Percentiles rank a stretch among this genome's conserved stretches.
phyloP scores from a whole-genome alignment of 2,329 filamentous ascomycete species.

The Aspergillus novoparasiticus region DNA sequence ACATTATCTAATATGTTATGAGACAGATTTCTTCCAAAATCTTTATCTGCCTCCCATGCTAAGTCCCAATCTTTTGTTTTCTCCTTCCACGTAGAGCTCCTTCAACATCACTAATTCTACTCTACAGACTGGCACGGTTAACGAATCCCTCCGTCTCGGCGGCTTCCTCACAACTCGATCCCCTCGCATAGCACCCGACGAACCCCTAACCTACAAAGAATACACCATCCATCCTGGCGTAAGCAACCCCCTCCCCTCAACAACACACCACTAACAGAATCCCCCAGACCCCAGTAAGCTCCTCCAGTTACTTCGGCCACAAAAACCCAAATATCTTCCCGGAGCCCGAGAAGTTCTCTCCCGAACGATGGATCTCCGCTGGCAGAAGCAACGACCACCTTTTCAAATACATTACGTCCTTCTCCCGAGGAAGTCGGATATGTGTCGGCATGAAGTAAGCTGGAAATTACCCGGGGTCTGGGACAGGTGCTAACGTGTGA shows the following conservation, averaged over 20 bases:
- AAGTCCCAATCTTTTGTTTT: no score
- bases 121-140: slow-evolving; percentile 12
- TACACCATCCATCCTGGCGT: slow-evolving; percentile 30
- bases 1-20: slow-evolving; percentile 33
- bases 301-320: slow-evolving; percentile 34
- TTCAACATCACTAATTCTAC: no score
- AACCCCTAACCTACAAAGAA: slow-evolving; percentile 14
- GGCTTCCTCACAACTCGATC: slow-evolving; percentile 8
- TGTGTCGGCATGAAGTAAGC: slow-evolving; percentile 31
- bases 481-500: background rate
- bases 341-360: slow-evolving; percentile 19
- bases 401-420: slow-evolving; percentile 27
- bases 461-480: accelerated
- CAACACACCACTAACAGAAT: background rate
- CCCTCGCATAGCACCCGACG: slow-evolving; percentile 10
- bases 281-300: slow-evolving; percentile 33
- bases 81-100: accelerated
- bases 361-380: slow-evolving; percentile 29
- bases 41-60: accelerated
- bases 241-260: slow-evolving; percentile 1
- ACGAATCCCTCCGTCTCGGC: slow-evolving; percentile 15
- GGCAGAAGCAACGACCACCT: slow-evolving; percentile 21
- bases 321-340: slow-evolving; percentile 27
- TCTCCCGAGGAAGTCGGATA: slow-evolving; percentile 27
- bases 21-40: background rate